Conservation (phyloP, 2,329 filamentous ascomycete genomes). For the Fusarium anguioides region DNA sequence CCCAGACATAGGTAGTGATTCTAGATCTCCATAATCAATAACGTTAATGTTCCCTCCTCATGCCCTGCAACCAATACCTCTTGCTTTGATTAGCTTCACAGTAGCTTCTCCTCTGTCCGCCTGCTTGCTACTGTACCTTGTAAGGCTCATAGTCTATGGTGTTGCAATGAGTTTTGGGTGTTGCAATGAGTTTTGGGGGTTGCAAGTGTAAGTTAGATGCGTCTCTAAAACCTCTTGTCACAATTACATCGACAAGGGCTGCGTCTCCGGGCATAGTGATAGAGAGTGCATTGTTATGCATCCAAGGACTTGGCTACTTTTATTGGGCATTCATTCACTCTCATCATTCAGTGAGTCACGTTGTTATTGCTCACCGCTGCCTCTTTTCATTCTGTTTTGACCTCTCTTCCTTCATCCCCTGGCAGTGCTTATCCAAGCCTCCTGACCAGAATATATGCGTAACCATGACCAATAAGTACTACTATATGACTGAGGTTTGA, state of each 20-base stretch:
- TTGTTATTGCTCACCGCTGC: slow-evolving; percentile 32
- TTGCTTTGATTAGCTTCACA: background rate
- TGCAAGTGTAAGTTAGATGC: slow-evolving; percentile 16
- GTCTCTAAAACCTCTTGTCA: slow-evolving; percentile 6
- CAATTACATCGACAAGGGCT: slow-evolving; percentile 7
- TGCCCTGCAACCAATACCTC: background rate
- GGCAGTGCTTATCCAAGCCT: slow-evolving; percentile 15
- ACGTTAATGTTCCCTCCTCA: background rate
- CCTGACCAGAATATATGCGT: slow-evolving; percentile 22
- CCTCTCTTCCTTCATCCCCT: background rate
- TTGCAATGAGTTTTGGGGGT: slow-evolving; percentile 20
- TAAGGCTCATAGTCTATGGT: slow-evolving; percentile 8
- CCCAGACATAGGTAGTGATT: background rate
- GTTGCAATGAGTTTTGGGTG: slow-evolving; percentile 23
- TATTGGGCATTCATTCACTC: slow-evolving; percentile 7
- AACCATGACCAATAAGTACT: slow-evolving; percentile 28
- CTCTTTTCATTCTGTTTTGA: slow-evolving; percentile 6
- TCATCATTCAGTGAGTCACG: slow-evolving; percentile 22
- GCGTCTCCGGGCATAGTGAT: slow-evolving; percentile 3
- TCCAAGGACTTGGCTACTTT: slow-evolving; percentile 4
- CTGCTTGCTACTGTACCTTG: background rate
- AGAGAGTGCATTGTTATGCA: slow-evolving; percentile 17
- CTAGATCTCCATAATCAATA: background rate
- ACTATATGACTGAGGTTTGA: slow-evolving; percentile 3
- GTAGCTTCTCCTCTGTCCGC: background rate